Conservation (phyloP, 768 basidiomycete species). For the Strobilomyces echinocephalus region DNA sequence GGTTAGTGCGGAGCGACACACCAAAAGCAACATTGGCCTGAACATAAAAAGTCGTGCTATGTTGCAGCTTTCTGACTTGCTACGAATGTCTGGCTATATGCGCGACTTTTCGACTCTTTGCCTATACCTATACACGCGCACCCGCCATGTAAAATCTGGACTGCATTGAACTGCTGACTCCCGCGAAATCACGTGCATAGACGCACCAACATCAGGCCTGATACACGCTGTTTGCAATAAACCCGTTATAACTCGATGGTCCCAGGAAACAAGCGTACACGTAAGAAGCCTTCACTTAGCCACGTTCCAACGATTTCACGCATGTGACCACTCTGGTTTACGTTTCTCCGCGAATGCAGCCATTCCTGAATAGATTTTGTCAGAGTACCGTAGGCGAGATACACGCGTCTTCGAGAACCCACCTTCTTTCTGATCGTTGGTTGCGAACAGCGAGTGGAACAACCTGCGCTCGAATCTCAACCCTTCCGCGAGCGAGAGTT, state of each 20-base stretch:
- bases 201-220: background rate
- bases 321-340: constrained; percentile 74
- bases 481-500: constrained; percentile 77
- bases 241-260: background rate
- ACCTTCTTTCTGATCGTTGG: constrained; percentile 95
- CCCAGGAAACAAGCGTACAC: background rate
- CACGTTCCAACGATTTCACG: constrained; percentile 21
- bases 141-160: background rate
- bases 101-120: background rate
- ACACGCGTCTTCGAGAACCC: constrained; percentile 23
- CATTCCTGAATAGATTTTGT: constrained; percentile 62
- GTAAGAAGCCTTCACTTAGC: background rate
- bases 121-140: background rate
- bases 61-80: constrained; percentile 27
- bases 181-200: background rate
- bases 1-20: constrained; percentile 34
- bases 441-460: constrained; percentile 91
- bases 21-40: constrained; percentile 35
- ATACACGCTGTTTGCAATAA: background rate
- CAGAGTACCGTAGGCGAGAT: background rate
- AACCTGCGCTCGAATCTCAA: constrained; percentile 81
- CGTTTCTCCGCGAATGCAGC: constrained; percentile 91
- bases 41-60: constrained; percentile 35
- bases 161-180: background rate
- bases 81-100: background rate